phyloP scores from a whole-genome alignment of 306 rosid genomes.

The Corylus avellana region DNA sequence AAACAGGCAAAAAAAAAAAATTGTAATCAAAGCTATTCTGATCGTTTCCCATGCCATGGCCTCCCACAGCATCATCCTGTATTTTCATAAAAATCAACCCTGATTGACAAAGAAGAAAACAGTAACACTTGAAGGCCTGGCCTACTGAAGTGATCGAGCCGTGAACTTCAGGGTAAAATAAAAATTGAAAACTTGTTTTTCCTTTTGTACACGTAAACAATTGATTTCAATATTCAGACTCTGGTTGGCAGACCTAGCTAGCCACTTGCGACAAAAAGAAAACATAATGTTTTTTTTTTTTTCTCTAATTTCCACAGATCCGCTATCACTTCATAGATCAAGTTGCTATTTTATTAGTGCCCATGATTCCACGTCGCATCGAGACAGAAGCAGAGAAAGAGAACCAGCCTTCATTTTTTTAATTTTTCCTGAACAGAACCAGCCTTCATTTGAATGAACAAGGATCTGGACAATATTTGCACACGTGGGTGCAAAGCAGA shows the following conservation, averaged over 20 bases:
- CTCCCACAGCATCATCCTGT: no score
- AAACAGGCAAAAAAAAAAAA: neutral
- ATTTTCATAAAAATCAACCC: neutral
- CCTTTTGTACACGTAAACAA: neutral
- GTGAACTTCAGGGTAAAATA: neutral
- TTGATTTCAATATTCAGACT: no score
- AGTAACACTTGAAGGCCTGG: neutral
- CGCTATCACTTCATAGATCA: conserved; percentile 19
- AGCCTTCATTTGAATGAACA: conserved; percentile 1
- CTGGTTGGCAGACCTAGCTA: no score
- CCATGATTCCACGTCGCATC: conserved; percentile 12
- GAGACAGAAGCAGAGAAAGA: conserved; percentile 3
- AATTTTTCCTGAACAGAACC: neutral
- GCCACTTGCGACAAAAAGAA: no score
- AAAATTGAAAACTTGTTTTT: neutral
- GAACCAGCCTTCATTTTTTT: neutral
- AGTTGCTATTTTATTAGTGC: conserved; percentile 5
- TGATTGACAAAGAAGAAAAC: neutral
- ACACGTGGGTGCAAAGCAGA: conserved; percentile 1
- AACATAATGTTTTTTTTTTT: neutral
- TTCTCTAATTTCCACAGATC: conserved; percentile 4
- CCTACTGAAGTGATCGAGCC: neutral
- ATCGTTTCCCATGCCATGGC: no score
- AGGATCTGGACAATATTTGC: neutral
- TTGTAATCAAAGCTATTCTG: neutral